These are phyloP conservation scores for Chlorella sp. DNA, from an alignment of 139 green algal species.

Conservation along the genomic window DNA sequence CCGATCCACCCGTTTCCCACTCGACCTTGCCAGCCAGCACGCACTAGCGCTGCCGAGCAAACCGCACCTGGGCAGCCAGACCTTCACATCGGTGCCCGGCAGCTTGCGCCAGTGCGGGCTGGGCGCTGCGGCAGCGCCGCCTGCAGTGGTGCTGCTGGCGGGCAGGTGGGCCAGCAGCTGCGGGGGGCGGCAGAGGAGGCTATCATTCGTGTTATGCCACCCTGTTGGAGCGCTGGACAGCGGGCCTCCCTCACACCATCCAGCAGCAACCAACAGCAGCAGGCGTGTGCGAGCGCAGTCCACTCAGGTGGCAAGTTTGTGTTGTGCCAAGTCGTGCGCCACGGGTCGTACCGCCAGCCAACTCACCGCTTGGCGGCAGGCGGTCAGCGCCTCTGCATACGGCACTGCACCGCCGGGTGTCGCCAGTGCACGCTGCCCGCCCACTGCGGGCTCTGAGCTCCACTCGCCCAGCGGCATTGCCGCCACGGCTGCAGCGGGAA, in stretches of 20 bases:
- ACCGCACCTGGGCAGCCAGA: slow-evolving; percentile 29
- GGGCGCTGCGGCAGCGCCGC: neutral
- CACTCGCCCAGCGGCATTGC: slow-evolving; percentile 30
- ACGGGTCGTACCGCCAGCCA: too few relatives aligned
- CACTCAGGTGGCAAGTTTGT: neutral
- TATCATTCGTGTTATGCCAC: neutral
- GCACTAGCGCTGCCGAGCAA: too few relatives aligned
- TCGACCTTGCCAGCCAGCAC: too few relatives aligned
- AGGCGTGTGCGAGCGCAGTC: neutral
- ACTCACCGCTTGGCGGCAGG: slow-evolving; percentile 24
- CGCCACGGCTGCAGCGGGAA: slow-evolving; percentile 13
- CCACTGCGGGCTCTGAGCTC: neutral
- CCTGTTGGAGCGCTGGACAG: too few relatives aligned
- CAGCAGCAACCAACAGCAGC: neutral
- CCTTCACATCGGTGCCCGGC: slow-evolving; percentile 7
- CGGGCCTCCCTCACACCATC: too few relatives aligned
- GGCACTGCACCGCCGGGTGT: neutral
- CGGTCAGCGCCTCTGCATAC: slow-evolving; percentile 1
- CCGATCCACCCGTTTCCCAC: too few relatives aligned
- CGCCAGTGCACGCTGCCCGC: neutral
- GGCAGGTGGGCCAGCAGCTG: slow-evolving; percentile 12
- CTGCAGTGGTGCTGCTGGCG: neutral
- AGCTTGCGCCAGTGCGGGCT: neutral
- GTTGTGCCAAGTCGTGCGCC: too few relatives aligned
- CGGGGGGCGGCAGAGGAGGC: neutral